phyloP scores from a whole-genome alignment of 176 grass and related monocot species.

The Carex myosuroides region DNA sequence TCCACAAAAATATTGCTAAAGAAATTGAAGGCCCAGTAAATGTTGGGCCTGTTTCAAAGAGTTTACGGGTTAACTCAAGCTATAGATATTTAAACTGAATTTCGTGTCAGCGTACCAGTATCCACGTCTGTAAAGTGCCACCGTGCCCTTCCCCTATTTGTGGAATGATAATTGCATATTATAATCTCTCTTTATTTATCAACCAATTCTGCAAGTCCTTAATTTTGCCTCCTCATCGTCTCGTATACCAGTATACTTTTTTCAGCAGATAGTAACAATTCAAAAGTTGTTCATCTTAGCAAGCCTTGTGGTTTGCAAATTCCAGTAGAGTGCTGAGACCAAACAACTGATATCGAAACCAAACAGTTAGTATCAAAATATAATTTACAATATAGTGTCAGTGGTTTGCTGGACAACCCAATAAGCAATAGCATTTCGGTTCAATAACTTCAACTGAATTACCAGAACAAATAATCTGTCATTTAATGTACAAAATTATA shows the following conservation, averaged over 20 bases:
- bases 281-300: not conserved
- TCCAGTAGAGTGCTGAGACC: too few relatives aligned
- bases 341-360: too few relatives aligned
- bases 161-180: not conserved
- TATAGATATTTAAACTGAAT: not conserved
- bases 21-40: not conserved
- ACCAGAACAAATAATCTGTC: not conserved
- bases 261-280: not conserved
- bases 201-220: not conserved
- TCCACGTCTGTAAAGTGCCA: not conserved
- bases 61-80: not conserved
- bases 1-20: not conserved
- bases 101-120: not conserved
- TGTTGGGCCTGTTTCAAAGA: not conserved
- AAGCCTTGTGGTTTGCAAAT: too few relatives aligned
- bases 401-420: not conserved
- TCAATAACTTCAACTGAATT: not conserved
- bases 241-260: not conserved
- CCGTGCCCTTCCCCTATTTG: not conserved
- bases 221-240: not conserved
- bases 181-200: not conserved
- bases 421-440: not conserved
- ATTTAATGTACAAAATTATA: not conserved
- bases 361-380: too few relatives aligned
- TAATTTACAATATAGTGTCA: not conserved